phyloP scores from a whole-genome alignment of 148 eudicot species.

The Fagopyrum esculentum region DNA sequence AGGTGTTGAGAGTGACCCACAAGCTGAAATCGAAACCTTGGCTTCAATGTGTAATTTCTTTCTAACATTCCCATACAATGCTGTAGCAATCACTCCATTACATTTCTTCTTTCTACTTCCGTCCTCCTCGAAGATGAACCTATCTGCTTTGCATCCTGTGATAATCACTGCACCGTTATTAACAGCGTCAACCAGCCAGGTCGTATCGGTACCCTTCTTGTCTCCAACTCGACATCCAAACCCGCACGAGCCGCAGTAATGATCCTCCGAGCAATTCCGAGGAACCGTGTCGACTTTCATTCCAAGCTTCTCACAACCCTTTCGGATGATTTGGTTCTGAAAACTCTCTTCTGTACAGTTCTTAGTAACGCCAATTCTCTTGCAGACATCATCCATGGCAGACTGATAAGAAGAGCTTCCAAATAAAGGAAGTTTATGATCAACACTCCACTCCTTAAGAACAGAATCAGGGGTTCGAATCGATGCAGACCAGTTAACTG shows the following conservation, averaged over 20 bases:
- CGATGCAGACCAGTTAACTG: conserved; percentile 84
- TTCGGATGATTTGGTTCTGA: conserved; percentile 56
- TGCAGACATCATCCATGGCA: conserved; percentile 70
- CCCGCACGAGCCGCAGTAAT: conserved; percentile 77
- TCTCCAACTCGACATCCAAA: conserved; percentile 78
- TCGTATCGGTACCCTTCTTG: conserved; percentile 65
- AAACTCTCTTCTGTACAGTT: conserved; percentile 53
- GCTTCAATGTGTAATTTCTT: conserved; percentile 62
- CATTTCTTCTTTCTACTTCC: conserved; percentile 35
- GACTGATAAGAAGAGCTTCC: conserved; percentile 40
- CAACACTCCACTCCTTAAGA: conserved; percentile 52
- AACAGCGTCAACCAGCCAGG: conserved; percentile 49
- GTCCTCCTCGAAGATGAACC: conserved; percentile 18
- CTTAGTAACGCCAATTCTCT: conserved; percentile 63
- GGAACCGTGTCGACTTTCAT: conserved; percentile 46
- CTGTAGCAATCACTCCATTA: conserved; percentile 47
- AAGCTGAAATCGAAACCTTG: conserved; percentile 54
- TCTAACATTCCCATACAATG: conserved; percentile 25
- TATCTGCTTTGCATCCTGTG: conserved; percentile 36
- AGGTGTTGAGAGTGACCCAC: conserved; percentile 73
- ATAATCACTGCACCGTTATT: conserved; percentile 30
- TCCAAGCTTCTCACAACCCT: conserved; percentile 77
- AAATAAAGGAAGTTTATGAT: conserved; percentile 40
- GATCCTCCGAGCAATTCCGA: conserved; percentile 52
- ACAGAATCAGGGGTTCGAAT: conserved; percentile 62